phyloP scores from a whole-genome alignment of 2,329 filamentous ascomycete genomes.

The Lecanoromycetidae sp. region DNA sequence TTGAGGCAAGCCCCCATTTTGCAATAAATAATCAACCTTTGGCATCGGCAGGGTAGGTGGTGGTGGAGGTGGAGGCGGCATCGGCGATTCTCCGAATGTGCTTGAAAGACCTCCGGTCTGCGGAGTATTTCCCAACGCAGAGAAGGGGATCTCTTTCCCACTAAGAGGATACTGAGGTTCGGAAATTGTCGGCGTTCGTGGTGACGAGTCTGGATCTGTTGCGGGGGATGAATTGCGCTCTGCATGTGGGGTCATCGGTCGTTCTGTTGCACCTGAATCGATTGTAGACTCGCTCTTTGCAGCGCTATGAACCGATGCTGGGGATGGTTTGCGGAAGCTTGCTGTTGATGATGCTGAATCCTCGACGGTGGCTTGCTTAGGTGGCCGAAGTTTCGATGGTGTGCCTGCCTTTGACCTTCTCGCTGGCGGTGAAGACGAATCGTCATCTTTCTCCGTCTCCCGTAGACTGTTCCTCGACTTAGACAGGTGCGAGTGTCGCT shows the following conservation, averaged over 20 bases:
- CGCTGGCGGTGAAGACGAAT: constrained; percentile 17
- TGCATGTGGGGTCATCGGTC: constrained; percentile 17
- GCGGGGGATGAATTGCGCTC: constrained; percentile 14
- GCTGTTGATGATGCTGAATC: constrained; percentile 26
- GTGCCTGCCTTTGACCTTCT: constrained; percentile 32
- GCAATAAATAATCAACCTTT: constrained; percentile 80
- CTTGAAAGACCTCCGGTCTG: constrained; percentile 22
- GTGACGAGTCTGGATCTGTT: constrained; percentile 23
- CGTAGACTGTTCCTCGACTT: constrained; percentile 12
- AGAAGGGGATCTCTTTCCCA: constrained; percentile 20
- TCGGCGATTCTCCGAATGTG: constrained; percentile 25
- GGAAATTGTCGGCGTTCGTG: constrained; percentile 13
- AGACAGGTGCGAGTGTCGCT: neutral
- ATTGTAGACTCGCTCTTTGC: constrained; percentile 26
- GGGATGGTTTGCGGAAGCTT: constrained; percentile 25
- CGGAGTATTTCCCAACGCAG: constrained; percentile 27
- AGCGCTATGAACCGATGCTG: too few species aligned
- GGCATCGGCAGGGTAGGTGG: constrained; percentile 57
- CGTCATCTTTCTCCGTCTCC: constrained; percentile 11
- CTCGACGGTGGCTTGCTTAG: constrained; percentile 24
- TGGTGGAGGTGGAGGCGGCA: constrained; percentile 61
- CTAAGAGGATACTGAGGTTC: constrained; percentile 13
- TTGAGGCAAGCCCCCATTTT: constrained; percentile 68
- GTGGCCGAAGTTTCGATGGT: constrained; percentile 28
- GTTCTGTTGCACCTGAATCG: constrained; percentile 34